A percentile compares a stretch with the other conserved stretches of the same genome.
These are phyloP conservation scores for Adansonia digitata DNA, from an alignment of 345 rosid genomes.

Conservation along the genomic window DNA sequence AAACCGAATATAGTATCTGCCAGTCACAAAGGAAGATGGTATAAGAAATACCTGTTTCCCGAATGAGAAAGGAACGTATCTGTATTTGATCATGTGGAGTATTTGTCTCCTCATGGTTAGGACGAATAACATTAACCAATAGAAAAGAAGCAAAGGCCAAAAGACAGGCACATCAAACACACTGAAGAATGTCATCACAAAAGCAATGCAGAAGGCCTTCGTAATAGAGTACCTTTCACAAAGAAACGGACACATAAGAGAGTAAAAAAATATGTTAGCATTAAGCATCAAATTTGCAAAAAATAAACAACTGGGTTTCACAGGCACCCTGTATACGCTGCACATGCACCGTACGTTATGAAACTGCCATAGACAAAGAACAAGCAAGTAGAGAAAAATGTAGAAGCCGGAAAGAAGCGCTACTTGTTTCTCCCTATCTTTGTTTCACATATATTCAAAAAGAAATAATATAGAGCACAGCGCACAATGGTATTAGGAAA, in stretches of 20 bases:
- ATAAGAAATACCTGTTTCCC: conserved; percentile 68
- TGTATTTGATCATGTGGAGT: conserved; percentile 88
- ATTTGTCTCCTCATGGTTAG: conserved; percentile 88
- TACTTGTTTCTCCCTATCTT: not conserved
- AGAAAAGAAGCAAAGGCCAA: conserved; percentile 96
- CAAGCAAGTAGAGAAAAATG: not conserved
- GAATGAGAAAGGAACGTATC: conserved; percentile 81
- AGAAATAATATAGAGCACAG: no score
- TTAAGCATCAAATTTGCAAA: not conserved
- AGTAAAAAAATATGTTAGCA: not conserved
- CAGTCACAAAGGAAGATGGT: not conserved
- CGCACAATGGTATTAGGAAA: not conserved
- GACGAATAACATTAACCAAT: conserved; percentile 70
- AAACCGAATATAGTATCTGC: not conserved
- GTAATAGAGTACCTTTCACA: conserved; percentile 60
- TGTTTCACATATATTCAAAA: not conserved
- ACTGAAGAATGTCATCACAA: conserved; percentile 66
- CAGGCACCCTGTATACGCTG: not conserved
- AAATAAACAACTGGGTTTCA: not conserved
- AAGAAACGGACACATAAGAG: not conserved
- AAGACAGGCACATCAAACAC: conserved; percentile 87
- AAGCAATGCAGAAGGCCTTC: conserved; percentile 70
- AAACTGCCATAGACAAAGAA: not conserved
- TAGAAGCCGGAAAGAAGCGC: not conserved
- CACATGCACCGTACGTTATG: not conserved